Evolutionary conservation across 441 rosid species (phyloP).

Genomic region (Rhodomyrtus psidioides): DNA sequence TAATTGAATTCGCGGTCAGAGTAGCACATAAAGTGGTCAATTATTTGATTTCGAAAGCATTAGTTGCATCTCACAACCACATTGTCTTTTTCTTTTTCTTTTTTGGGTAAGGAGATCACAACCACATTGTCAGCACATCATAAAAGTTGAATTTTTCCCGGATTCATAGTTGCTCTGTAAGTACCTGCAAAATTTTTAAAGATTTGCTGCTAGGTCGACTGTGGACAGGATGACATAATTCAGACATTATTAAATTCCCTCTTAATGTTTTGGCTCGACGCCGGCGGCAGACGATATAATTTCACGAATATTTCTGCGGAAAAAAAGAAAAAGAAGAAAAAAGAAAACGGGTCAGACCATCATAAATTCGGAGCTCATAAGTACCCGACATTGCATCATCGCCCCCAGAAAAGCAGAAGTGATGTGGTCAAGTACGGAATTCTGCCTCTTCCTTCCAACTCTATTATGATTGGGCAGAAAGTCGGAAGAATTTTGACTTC

Average conservation of each 20-base stretch:
- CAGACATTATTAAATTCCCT: not conserved
- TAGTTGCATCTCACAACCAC: accelerated
- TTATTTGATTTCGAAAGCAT: not conserved
- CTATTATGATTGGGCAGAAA: not conserved
- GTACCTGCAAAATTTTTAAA: not conserved
- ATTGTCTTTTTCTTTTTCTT: too few species aligned
- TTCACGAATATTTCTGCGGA: not conserved
- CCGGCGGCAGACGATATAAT: not conserved
- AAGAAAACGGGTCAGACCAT: not conserved
- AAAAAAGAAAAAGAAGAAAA: too few species aligned
- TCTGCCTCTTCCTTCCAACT: not conserved
- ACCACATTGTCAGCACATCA: accelerated
- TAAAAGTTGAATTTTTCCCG: not conserved
- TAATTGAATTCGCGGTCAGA: accelerated
- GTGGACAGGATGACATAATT: not conserved
- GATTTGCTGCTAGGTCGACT: not conserved
- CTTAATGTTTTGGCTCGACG: not conserved
- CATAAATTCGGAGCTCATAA: not conserved
- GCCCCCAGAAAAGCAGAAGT: not conserved
- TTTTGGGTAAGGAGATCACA: too few species aligned
- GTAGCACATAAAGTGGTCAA: not conserved
- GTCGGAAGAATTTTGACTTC: not conserved
- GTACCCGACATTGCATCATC: not conserved
- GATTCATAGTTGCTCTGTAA: not conserved
- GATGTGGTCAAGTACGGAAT: not conserved